Evolutionary conservation across 108 stramenopile species (phyloP).

Genomic region (Cylindrotheca fusiformis): DNA sequence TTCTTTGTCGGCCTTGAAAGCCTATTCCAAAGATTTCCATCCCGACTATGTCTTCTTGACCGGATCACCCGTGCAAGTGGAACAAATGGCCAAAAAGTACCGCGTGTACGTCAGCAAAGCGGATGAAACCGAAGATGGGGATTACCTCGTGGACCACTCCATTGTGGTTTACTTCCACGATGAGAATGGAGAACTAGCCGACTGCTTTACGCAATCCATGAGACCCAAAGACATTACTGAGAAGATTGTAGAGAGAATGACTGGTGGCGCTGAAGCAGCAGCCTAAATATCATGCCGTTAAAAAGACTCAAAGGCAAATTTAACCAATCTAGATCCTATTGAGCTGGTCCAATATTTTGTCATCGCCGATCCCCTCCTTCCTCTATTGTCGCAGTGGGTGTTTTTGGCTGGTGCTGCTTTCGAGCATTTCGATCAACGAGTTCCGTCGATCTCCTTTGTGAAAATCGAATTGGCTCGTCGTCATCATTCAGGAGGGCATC

Average conservation of each 20-base stretch:
- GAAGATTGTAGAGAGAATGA: conserved; percentile 86
- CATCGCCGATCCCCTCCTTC: no score
- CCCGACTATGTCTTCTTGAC: conserved; percentile 85
- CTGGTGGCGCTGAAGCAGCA: no score
- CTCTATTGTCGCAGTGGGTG: no score
- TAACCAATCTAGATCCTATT: no score
- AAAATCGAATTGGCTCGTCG: background rate
- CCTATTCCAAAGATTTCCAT: conserved; percentile 97
- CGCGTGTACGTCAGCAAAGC: conserved; percentile 96
- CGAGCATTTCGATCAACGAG: background rate
- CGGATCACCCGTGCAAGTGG: conserved; percentile 94
- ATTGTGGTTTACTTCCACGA: conserved; percentile 98
- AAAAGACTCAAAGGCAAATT: no score
- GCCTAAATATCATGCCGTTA: no score
- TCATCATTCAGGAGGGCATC: conserved; percentile 1
- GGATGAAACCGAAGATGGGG: conserved; percentile 95
- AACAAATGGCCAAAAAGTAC: conserved; percentile 94
- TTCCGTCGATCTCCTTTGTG: background rate
- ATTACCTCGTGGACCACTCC: conserved; percentile 99
- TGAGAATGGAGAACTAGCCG: conserved; percentile 93
- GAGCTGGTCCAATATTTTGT: no score
- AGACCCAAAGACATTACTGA: conserved; percentile 86
- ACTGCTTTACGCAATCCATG: conserved; percentile 98
- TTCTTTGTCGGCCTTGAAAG: conserved; percentile 87
- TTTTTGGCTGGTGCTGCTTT: no score